Percentiles rank a stretch among this genome's conserved stretches.
phyloP scores from a whole-genome alignment of 768 basidiomycete species.

The Punctularia strigosozonata region DNA sequence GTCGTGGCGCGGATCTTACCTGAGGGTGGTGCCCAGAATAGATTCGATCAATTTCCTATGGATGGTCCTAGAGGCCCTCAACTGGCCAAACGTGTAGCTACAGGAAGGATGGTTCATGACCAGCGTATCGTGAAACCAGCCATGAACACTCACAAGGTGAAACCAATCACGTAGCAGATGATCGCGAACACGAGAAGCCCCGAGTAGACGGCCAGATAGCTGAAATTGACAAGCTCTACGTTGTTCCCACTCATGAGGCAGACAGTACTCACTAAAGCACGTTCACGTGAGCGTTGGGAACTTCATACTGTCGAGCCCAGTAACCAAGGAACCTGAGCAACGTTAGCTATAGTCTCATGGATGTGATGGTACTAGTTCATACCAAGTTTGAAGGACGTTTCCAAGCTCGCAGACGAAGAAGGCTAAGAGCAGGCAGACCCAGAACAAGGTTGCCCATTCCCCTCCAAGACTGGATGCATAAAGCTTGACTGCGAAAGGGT shows the following conservation, averaged over 20 bases:
- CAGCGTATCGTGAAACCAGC: too few relatives aligned
- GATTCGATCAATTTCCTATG: conserved; percentile 40
- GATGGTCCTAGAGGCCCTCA: conserved; percentile 43
- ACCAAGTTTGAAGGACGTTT: conserved; percentile 22
- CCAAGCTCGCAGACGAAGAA: conserved; percentile 13
- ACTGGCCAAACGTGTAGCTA: conserved; percentile 34
- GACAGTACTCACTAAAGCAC: conserved; percentile 19
- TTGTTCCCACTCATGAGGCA: not conserved
- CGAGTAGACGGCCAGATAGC: conserved; percentile 37
- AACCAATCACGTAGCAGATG: conserved; percentile 21
- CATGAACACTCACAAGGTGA: conserved; percentile 18
- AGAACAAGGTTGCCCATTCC: conserved; percentile 15
- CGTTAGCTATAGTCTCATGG: too few relatives aligned
- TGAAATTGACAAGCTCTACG: conserved; percentile 10
- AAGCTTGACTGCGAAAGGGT: conserved; percentile 16
- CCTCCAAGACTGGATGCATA: conserved; percentile 17
- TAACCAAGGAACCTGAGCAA: conserved; percentile 33
- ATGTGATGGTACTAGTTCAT: too few relatives aligned
- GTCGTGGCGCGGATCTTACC: conserved; percentile 23
- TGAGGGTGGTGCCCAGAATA: conserved; percentile 47
- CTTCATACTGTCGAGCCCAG: conserved; percentile 34
- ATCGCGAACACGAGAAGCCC: conserved; percentile 21
- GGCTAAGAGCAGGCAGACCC: conserved; percentile 15
- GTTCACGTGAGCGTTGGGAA: conserved; percentile 19
- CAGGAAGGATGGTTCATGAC: too few relatives aligned